These are phyloP conservation scores for Pythium aphanidermatum DNA, from an alignment of 352 stramenopile species.

Conservation along the genomic window DNA sequence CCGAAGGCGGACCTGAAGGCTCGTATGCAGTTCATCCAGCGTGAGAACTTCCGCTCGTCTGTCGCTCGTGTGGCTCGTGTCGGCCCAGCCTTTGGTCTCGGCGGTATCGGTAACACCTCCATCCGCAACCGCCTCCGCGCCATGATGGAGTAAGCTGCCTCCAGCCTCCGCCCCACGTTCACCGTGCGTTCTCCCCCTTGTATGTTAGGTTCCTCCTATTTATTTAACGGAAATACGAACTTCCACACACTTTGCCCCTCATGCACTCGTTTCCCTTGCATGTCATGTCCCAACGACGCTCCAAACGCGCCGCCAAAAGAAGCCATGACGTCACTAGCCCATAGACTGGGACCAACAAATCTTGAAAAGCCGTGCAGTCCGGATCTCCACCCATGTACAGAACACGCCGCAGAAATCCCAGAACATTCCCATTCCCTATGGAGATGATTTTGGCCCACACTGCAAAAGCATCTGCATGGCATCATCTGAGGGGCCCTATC, in stretches of 20 bases:
- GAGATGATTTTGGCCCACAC: not conserved
- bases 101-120: conserved; percentile 51
- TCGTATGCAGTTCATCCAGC: conserved; percentile 33
- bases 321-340: no score
- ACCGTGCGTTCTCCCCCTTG: no score
- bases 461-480: not conserved
- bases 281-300: no score
- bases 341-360: no score
- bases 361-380: no score
- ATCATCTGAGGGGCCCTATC: not conserved
- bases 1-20: conserved; percentile 5
- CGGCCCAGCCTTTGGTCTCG: conserved; percentile 55
- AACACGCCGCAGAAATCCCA: no score
- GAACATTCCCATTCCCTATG: not conserved
- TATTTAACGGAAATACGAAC: no score
- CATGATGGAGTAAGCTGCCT: conserved; percentile 8
- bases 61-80: conserved; percentile 43
- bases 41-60: conserved; percentile 40
- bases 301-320: no score
- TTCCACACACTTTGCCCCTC: no score
- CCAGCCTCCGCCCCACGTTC: not conserved
- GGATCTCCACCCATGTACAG: no score
- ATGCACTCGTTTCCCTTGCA: no score
- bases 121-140: conserved; percentile 15
- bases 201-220: no score